A percentile compares a stretch with the other conserved stretches of the same genome.
Conservation (phyloP, 306 rosid genomes). For the Astragalus glycyphyllos region DNA sequence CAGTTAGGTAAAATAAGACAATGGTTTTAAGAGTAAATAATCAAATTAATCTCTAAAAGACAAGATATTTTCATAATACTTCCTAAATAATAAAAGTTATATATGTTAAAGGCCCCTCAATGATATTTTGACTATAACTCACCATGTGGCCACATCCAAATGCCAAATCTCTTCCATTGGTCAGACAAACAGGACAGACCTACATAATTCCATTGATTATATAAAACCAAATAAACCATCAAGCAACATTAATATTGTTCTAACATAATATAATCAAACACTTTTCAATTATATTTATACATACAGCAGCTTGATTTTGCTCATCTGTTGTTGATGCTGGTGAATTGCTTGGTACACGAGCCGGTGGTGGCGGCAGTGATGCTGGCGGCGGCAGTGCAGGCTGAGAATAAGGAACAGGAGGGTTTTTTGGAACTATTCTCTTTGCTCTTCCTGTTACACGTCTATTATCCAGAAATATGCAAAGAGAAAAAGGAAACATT, state of each 20-base stretch:
- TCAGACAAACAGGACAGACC: slow-evolving; percentile 86
- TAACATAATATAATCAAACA: neutral
- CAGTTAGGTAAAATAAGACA: neutral
- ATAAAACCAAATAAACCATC: slow-evolving; percentile 12
- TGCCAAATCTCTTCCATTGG: slow-evolving; percentile 75
- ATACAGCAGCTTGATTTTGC: slow-evolving; percentile 65
- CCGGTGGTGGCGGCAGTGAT: slow-evolving; percentile 31
- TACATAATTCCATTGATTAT: slow-evolving; percentile 41
- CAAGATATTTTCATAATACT: too few species aligned
- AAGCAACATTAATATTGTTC: neutral
- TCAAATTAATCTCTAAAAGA: too few species aligned
- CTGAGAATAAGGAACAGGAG: slow-evolving; percentile 61
- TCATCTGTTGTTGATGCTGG: slow-evolving; percentile 51
- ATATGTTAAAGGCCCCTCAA: neutral
- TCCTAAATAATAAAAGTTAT: neutral
- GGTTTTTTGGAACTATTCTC: slow-evolving; percentile 68
- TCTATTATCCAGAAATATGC: slow-evolving; percentile 39
- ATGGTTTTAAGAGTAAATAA: neutral
- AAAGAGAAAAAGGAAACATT: neutral
- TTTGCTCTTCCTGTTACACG: slow-evolving; percentile 65
- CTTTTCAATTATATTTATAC: neutral
- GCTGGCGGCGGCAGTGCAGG: slow-evolving; percentile 28
- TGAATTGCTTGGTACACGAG: slow-evolving; percentile 41
- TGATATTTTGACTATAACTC: slow-evolving; percentile 35
- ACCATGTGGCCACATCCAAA: slow-evolving; percentile 95